Conservation (phyloP, 441 rosid genomes). For the Gossypium trilobum region DNA sequence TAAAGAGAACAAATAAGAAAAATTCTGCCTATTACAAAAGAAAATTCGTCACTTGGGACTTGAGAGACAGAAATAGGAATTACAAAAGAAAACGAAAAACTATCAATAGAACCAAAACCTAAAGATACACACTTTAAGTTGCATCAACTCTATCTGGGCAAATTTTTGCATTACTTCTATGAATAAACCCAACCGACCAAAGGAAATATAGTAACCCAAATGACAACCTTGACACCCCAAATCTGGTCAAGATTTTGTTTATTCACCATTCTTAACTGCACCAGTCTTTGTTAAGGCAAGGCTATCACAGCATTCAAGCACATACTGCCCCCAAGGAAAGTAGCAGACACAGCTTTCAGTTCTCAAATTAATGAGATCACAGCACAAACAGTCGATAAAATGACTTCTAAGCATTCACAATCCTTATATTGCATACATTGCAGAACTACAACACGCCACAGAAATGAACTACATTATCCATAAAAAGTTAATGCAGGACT, state of each 20-base stretch:
- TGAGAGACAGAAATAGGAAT: neutral
- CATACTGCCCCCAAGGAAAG: neutral
- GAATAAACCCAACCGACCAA: neutral
- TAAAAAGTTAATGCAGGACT: neutral
- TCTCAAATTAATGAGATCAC: neutral
- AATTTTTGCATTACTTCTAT: neutral
- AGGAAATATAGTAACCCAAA: neutral
- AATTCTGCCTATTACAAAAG: neutral
- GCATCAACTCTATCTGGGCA: neutral
- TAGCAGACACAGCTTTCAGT: neutral
- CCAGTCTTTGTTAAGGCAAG: neutral
- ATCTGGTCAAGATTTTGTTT: neutral
- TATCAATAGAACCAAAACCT: neutral
- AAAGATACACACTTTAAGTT: neutral
- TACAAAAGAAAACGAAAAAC: neutral
- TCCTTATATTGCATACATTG: neutral
- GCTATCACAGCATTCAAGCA: neutral
- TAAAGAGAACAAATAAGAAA: neutral
- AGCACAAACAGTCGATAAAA: neutral
- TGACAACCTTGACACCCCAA: neutral
- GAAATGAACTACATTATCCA: neutral
- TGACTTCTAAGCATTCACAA: neutral
- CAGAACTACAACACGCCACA: neutral
- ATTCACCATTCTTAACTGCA: neutral
- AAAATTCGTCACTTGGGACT: neutral